phyloP scores from a whole-genome alignment of 768 basidiomycete genomes.

The Suillus subalutaceus region DNA sequence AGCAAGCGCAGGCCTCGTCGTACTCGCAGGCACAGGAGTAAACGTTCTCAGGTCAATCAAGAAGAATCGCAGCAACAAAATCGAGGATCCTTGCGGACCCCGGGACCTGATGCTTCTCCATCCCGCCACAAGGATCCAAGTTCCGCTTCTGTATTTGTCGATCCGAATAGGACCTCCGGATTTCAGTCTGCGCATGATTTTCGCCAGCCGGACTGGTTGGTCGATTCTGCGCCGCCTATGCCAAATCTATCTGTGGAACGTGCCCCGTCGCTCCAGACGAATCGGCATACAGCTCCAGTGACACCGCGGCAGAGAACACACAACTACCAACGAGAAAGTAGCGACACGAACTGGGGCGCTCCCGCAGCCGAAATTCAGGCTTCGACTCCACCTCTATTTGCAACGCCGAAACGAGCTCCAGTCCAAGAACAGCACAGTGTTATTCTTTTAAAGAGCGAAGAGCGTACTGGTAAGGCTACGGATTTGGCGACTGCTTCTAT shows the following conservation, averaged over 20 bases:
- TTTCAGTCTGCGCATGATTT: conserved; percentile 22
- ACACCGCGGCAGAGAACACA: not conserved
- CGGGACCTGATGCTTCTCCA: not conserved
- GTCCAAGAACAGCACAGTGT: not conserved
- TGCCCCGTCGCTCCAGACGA: conserved; percentile 8
- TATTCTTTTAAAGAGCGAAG: not conserved
- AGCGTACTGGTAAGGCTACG: not conserved
- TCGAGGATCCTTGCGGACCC: conserved; percentile 1
- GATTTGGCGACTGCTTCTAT: not conserved
- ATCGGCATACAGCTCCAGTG: not conserved
- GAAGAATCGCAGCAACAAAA: conserved; percentile 6
- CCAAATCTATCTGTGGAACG: not conserved
- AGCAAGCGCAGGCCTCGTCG: not conserved
- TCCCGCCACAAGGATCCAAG: not conserved
- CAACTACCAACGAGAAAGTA: not conserved
- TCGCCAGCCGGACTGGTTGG: conserved; percentile 33
- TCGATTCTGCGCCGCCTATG: not conserved
- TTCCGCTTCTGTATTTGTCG: not conserved
- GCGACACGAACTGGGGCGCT: not conserved
- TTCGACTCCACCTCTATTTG: not conserved
- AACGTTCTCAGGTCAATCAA: not conserved
- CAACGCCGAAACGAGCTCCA: not conserved
- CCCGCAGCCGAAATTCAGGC: too few relatives aligned
- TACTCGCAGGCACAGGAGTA: not conserved
- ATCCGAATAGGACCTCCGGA: not conserved